Conservation (phyloP, 2,329 filamentous ascomycete genomes). For the Botrytis sinoallii region DNA sequence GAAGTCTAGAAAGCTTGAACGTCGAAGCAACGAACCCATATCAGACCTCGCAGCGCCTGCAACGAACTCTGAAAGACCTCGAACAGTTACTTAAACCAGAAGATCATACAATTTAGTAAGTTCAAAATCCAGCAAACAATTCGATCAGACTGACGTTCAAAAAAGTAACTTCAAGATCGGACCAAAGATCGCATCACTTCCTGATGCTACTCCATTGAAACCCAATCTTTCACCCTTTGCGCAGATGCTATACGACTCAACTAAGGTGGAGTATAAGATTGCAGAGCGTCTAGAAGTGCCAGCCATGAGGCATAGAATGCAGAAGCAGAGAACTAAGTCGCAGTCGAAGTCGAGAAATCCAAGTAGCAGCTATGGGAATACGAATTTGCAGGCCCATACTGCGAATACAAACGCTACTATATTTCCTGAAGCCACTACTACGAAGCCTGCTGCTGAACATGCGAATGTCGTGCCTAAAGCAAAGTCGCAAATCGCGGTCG, state of each 20-base stretch:
- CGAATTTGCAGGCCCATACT: slow-evolving; percentile 8
- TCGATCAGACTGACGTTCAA: slow-evolving; percentile 27
- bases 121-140: not conserved
- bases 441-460: slow-evolving; percentile 18
- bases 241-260: slow-evolving; percentile 36
- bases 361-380: slow-evolving; percentile 1
- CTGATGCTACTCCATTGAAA: slow-evolving; percentile 22
- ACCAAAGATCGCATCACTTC: slow-evolving; percentile 36
- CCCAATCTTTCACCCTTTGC: slow-evolving; percentile 36
- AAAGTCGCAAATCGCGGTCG: slow-evolving; percentile 28
- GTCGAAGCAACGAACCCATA: slow-evolving; percentile 59
- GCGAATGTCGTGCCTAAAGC: slow-evolving; percentile 40
- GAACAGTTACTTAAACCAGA: slow-evolving; percentile 69
- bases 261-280: slow-evolving; percentile 26
- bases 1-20: slow-evolving; percentile 65
- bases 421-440: slow-evolving; percentile 12
- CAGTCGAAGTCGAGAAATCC: slow-evolving; percentile 25
- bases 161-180: slow-evolving; percentile 56
- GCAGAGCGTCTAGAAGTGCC: slow-evolving; percentile 2
- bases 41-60: slow-evolving; percentile 61
- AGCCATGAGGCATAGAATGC: slow-evolving; percentile 12
- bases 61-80: slow-evolving; percentile 70
- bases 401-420: slow-evolving; percentile 10
- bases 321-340: slow-evolving; percentile 24
- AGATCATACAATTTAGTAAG: slow-evolving; percentile 60